Percentiles rank a stretch among this genome's conserved stretches.
Evolutionary conservation across 1,139 yeast genomes (phyloP).

Genomic region (Trichomonascaceae sp.): DNA sequence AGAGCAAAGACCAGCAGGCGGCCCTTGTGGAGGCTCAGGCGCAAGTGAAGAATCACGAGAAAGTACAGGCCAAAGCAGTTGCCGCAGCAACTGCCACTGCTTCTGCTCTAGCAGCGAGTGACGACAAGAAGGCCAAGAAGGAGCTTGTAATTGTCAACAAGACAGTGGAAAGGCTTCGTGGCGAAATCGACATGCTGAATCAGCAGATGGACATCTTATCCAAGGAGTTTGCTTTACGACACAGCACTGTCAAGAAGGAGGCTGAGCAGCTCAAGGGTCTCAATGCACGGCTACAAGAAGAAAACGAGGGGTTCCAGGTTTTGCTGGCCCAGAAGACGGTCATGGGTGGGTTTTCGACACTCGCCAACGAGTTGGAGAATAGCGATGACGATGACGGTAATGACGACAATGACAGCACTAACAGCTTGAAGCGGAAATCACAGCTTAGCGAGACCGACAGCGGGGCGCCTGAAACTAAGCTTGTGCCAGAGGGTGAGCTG

Average conservation of each 20-base stretch:
- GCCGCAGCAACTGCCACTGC: no score
- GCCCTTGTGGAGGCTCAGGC: no score
- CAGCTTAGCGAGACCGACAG: neutral
- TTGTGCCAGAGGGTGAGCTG: neutral
- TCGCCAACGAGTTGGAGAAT: constrained; percentile 15
- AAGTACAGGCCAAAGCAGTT: no score
- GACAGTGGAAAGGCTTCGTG: constrained; percentile 11
- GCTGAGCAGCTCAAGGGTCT: constrained; percentile 16
- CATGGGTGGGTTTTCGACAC: constrained; percentile 15
- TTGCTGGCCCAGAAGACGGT: constrained; percentile 25
- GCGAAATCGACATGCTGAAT: constrained; percentile 15
- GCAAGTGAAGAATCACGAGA: no score
- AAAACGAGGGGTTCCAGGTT: constrained; percentile 25
- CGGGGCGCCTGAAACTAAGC: neutral
- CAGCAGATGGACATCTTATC: constrained; percentile 22
- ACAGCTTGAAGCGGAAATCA: neutral
- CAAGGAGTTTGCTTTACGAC: constrained; percentile 19
- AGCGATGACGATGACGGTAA: neutral
- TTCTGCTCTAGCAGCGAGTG: no score
- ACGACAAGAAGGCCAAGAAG: no score
- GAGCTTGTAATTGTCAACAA: constrained; percentile 2
- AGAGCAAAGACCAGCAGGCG: no score
- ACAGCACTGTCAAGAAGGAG: constrained; percentile 18
- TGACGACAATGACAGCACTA: neutral
- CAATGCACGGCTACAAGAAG: constrained; percentile 21